Evolutionary conservation across 1,139 yeast genomes (phyloP), one percentile per base, ranked within the genome.

Genomic region (Blastobotrys niveus): DNA sequence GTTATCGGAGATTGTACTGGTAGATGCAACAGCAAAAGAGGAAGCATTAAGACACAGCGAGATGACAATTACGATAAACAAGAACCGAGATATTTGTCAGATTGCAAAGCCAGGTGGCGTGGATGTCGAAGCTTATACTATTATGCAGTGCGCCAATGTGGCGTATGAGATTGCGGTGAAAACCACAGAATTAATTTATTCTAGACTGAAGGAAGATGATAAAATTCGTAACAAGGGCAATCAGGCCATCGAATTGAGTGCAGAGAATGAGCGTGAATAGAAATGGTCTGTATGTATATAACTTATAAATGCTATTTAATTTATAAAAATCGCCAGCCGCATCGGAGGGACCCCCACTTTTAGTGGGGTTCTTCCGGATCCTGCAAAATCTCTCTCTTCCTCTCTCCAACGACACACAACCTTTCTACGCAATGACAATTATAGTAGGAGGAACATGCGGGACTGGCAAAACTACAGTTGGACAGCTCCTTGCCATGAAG

Each of bases 371-470:
- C n/a, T n/a, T n/a, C n/a, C n/a, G n/a, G n/a, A n/a, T n/a, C n/a
- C n/a, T n/a, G 27, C 27, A 8, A 24, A 24, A 24, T 24, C 27
- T 24, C 27, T 24, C n/a, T n/a, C n/a, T n/a, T n/a, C n/a, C n/a
- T n/a, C n/a, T n/a, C n/a, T n/a, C n/a, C n/a, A n/a, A n/a, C n/a
- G n/a, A n/a, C n/a, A n/a, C n/a, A n/a, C n/a, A n/a, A n/a, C n/a
- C n/a, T n/a, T n/a, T n/a, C n/a, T n/a, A n/a, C n/a, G n/a, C n/a
- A 25, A 25, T 25, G n/a, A 10, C 70, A 3, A 53, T 71, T 21
- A 65, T 73, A 2, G 64, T 76, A n/a, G 95, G 93, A 2, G 98
- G 98, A 0, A 95, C 97, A 1, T 88, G 96, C 0, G 96, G 96
- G 10, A 83, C 95, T 2, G 97, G 97, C 2, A 89, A 89, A 62